These are phyloP conservation scores for Chrysoporthe austroafricana DNA, from an alignment of 2,329 filamentous ascomycete species.

Conservation along the genomic window DNA sequence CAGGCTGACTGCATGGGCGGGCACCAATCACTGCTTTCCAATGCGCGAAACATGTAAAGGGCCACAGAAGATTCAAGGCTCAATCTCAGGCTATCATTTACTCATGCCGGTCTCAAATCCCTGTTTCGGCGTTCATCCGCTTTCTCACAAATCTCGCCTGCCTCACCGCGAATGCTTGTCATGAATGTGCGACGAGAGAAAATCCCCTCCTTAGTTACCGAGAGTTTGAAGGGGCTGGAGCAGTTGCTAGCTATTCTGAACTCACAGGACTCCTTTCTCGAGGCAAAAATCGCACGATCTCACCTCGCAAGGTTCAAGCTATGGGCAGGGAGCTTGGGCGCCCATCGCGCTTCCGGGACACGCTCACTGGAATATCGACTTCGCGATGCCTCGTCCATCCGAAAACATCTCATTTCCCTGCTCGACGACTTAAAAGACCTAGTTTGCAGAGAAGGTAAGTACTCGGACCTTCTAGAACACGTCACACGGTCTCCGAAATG, in stretches of 20 bases:
- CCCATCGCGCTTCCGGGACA: conserved; percentile 5
- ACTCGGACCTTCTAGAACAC: background rate
- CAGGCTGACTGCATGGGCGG: conserved; percentile 15
- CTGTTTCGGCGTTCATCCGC: background rate
- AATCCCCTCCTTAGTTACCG: conserved; percentile 1
- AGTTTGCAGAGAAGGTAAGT: background rate
- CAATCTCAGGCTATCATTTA: background rate
- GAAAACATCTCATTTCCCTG: background rate
- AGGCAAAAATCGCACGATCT: background rate
- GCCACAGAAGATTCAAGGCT: background rate
- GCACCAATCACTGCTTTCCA: conserved; percentile 10
- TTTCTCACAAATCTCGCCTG: background rate
- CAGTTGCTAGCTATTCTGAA: background rate
- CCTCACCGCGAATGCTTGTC: background rate
- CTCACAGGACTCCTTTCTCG: no score
- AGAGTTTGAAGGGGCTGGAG: background rate
- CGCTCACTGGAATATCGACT: conserved; percentile 13
- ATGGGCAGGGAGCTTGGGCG: conserved; percentile 14
- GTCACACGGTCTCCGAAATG: background rate
- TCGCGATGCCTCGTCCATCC: conserved; percentile 14
- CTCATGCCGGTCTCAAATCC: background rate
- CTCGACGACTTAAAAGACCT: conserved; percentile 1
- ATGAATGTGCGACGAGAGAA: background rate
- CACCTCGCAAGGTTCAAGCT: conserved; percentile 12
- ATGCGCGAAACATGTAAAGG: background rate